Base-by-base conservation (phyloP, 2,329 filamentous ascomycete species). In the Ophiostoma montium region DNA sequence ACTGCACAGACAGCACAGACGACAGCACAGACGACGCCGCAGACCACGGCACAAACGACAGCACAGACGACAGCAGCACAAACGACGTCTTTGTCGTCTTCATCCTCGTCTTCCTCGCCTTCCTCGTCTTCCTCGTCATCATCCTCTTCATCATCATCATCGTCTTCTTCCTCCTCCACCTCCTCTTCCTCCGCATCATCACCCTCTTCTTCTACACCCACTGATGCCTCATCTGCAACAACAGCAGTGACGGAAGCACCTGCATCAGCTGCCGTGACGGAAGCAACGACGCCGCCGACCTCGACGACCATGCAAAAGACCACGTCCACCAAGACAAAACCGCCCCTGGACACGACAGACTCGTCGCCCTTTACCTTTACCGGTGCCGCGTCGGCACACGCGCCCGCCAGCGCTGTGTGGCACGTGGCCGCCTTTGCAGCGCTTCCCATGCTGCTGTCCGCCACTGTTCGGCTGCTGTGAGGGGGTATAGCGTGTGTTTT, bases 311-410 rank as follows among this genome's bases (percentile, higher is more conserved):
- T 32, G 30, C 30, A 47, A 6, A 42, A 47, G 1, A 35, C 38
- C 30, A 50, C 33, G 1, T 45, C 39, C 2, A 35, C 35, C 11
- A 47, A 46, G 1, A 43, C 44, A 19, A 4, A 42, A 15, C 48
- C 52, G 10, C 30, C 51, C 3, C 12, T 35, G 2, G 48, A 55
- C 35, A 55, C 56, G 5, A 55, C 52, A 1, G 53, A 57, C 32
- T 36, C 46, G 10, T 52, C 50, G 18, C 56, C 56, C 2, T 57
- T 57, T 46, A 52, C 50, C 38, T 54, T 54, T 27, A 50, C 49
- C 19, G 52, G 52, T 11, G 38, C 33, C 11, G 38, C 43, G 1
- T 5, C 43, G 9, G 31, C 46, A 9, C 11, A n/a, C 2, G 16
- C 16, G 5, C 33, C 35, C 23, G 36, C 30, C 33, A 5, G 32